Conservation (phyloP, 176 grass and related monocot species). For the Lolium multiflorum region DNA sequence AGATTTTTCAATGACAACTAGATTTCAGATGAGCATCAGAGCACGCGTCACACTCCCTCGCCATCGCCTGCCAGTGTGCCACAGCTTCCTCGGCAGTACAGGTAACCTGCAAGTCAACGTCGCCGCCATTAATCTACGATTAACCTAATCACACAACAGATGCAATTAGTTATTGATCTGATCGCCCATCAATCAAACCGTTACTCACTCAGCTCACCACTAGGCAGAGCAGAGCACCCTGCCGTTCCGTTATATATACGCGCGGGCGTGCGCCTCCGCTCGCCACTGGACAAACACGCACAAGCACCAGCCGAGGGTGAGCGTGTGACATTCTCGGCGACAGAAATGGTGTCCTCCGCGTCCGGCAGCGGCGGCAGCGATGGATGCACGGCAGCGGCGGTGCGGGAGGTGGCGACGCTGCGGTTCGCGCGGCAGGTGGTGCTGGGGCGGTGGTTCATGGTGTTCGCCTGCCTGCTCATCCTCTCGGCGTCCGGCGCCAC, state of each 20-base stretch:
- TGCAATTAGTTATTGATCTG: not conserved
- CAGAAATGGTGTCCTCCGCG: conserved; percentile 48
- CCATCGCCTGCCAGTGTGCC: not conserved
- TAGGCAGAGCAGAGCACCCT: not conserved
- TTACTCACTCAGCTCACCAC: not conserved
- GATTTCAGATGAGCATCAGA: not conserved
- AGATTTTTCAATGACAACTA: too few relatives aligned
- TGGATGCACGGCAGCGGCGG: not conserved
- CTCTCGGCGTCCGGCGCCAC: conserved; percentile 67
- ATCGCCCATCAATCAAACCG: not conserved
- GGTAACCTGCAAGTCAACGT: conserved; percentile 14
- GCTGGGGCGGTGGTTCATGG: conserved; percentile 71
- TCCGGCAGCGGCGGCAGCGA: not conserved
- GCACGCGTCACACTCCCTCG: not conserved
- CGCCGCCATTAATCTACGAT: not conserved
- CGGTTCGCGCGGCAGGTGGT: conserved; percentile 62
- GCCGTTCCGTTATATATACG: not conserved
- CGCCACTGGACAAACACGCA: conserved; percentile 5
- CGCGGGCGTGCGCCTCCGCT: not conserved
- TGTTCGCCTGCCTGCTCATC: conserved; percentile 76
- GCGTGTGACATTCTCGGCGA: not conserved
- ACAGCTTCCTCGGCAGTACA: not conserved
- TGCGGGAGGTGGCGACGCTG: conserved; percentile 12
- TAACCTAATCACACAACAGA: not conserved
- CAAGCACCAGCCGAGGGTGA: not conserved